Percentiles rank a stretch among this genome's conserved stretches.
Conservation (phyloP, 2,329 filamentous ascomycete species). For the Davidsoniella australis region DNA sequence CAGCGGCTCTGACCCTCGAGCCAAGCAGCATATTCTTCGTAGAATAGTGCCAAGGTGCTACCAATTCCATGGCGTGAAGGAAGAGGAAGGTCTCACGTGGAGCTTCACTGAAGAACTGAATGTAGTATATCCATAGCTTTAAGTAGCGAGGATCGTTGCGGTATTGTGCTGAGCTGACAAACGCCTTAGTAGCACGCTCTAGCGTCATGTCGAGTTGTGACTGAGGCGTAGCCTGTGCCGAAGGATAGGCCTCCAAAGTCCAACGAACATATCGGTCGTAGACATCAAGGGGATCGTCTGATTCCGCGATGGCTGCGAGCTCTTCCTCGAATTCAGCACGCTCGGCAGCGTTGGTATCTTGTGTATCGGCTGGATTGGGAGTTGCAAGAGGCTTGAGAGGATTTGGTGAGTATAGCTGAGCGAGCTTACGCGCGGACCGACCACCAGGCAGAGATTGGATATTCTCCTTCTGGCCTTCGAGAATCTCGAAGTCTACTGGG, state of each 20-base stretch:
- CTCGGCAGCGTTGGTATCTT: conserved; percentile 61
- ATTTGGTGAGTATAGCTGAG: conserved; percentile 58
- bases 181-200: conserved; percentile 81
- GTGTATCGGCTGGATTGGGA: conserved; percentile 53
- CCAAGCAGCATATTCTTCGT: conserved; percentile 93
- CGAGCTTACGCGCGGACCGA: conserved; percentile 76
- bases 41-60: conserved; percentile 75
- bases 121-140: conserved; percentile 87
- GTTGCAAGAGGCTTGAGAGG: conserved; percentile 39
- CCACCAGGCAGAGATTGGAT: conserved; percentile 82
- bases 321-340: conserved; percentile 78
- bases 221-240: conserved; percentile 75
- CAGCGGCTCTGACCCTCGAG: conserved; percentile 70
- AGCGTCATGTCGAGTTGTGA: conserved; percentile 81
- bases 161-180: conserved; percentile 73
- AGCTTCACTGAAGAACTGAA: conserved; percentile 80
- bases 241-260: conserved; percentile 89
- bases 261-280: conserved; percentile 95
- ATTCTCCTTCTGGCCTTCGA: conserved; percentile 95
- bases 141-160: conserved; percentile 90
- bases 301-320: conserved; percentile 59
- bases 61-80: conserved; percentile 78
- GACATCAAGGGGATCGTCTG: conserved; percentile 86
- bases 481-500: conserved; percentile 67
- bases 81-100: conserved; percentile 87